A percentile compares a stretch with the other conserved stretches of the same genome.
Evolutionary conservation across 2,329 filamentous ascomycete species (phyloP).

Genomic region (Stenocarpella maydis): DNA sequence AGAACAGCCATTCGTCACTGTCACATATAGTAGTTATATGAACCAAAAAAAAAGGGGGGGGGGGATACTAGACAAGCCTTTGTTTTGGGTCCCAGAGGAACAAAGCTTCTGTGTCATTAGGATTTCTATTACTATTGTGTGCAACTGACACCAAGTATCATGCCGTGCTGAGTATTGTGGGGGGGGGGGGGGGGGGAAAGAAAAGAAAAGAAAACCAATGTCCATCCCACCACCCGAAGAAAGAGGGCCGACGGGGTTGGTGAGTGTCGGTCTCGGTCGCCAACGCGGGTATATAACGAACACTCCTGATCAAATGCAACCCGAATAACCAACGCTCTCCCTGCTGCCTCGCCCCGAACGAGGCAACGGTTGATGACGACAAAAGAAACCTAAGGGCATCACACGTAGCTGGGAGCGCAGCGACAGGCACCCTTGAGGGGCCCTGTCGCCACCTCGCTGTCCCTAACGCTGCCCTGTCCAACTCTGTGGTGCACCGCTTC

Average conservation of each 20-base stretch:
- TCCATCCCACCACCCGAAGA: slow-evolving; percentile 6
- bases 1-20: not conserved
- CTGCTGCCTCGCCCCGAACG: not conserved
- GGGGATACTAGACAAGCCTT: not conserved
- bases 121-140: slow-evolving; percentile 14
- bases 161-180: slow-evolving; percentile 14
- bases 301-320: slow-evolving; percentile 31
- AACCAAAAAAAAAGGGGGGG: no score
- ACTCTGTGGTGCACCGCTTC: slow-evolving; percentile 26
- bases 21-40: no score
- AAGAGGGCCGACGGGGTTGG: not conserved
- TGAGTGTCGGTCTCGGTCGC: slow-evolving; percentile 10
- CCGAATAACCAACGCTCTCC: slow-evolving; percentile 21
- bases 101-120: slow-evolving; percentile 13
- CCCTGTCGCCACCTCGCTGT: not conserved
- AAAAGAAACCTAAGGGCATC: slow-evolving; percentile 19
- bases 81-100: not conserved
- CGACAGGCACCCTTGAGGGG: slow-evolving; percentile 2
- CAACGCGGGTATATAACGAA: slow-evolving; percentile 31
- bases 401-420: not conserved
- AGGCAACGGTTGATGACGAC: slow-evolving; percentile 20
- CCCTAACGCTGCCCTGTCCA: slow-evolving; percentile 28
- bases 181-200: no score
- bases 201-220: slow-evolving; percentile 5
- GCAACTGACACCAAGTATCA: slow-evolving; percentile 12